Evolutionary conservation across 345 rosid genomes (phyloP).

Genomic region (Carallia brachiata): DNA sequence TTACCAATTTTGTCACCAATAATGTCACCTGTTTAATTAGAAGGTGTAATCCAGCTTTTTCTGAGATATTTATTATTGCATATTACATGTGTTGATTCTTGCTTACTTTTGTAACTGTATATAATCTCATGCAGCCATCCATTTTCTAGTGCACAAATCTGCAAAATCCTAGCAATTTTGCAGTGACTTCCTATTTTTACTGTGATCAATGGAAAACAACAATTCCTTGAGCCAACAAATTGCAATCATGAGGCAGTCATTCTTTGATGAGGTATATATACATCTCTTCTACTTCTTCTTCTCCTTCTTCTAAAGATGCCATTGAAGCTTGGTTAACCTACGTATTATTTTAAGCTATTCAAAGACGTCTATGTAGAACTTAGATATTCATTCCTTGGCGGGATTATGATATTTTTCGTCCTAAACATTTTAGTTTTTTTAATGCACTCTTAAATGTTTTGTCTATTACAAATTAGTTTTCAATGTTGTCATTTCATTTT

Average conservation of each 20-base stretch:
- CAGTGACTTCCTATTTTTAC: neutral
- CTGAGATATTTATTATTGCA: neutral
- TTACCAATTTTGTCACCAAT: neutral
- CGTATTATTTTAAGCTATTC: too few species aligned
- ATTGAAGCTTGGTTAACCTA: too few species aligned
- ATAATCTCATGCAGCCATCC: neutral
- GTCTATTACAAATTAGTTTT: too few species aligned
- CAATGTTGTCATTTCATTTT: too few species aligned
- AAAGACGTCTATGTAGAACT: too few species aligned
- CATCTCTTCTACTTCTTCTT: neutral
- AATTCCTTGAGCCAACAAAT: slow-evolving; percentile 1
- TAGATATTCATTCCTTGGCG: neutral
- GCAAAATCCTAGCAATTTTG: neutral
- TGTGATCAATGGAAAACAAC: neutral
- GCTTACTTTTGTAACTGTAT: neutral
- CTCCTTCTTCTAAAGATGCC: neutral
- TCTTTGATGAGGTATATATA: neutral
- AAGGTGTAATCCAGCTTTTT: neutral
- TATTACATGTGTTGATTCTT: neutral
- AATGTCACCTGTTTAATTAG: neutral
- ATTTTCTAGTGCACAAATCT: too few species aligned
- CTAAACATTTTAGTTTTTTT: too few species aligned
- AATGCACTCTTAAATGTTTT: too few species aligned
- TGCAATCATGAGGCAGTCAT: neutral
- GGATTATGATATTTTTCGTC: neutral